Conservation (phyloP, 352 stramenopile species). For the Pythium monospermum region DNA sequence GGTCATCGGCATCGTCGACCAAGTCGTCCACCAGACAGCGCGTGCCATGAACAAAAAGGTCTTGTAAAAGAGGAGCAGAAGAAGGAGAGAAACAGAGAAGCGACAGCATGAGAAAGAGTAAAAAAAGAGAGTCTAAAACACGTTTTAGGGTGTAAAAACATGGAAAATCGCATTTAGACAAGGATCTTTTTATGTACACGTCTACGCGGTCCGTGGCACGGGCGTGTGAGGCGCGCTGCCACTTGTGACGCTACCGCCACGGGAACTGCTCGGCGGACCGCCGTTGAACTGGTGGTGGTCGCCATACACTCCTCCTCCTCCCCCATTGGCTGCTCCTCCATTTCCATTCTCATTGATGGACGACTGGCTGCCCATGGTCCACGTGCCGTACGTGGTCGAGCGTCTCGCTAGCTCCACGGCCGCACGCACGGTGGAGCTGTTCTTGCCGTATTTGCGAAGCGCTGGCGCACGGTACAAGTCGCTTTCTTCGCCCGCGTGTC, state of each 20-base stretch:
- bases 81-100: background rate
- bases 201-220: background rate
- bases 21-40: constrained; percentile 82
- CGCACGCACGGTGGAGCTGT: constrained; percentile 10
- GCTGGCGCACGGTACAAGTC: constrained; percentile 72
- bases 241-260: constrained; percentile 4
- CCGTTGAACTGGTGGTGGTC: background rate
- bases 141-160: too few relatives aligned
- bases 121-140: background rate
- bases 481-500: constrained; percentile 46
- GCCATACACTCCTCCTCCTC: too few relatives aligned
- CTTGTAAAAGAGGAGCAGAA: constrained; percentile 41
- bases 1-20: constrained; percentile 79
- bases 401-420: constrained; percentile 16
- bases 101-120: background rate
- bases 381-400: constrained; percentile 8
- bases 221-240: constrained; percentile 19
- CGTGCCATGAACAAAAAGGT: constrained; percentile 88
- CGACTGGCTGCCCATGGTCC: constrained; percentile 9
- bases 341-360: too few relatives aligned
- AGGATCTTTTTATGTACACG: background rate
- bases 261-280: background rate
- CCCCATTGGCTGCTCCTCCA: too few relatives aligned
- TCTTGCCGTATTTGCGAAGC: constrained; percentile 36
- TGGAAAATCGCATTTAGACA: background rate